phyloP scores from a whole-genome alignment of 2,329 filamentous ascomycete species.

The Falciphora oryzae region DNA sequence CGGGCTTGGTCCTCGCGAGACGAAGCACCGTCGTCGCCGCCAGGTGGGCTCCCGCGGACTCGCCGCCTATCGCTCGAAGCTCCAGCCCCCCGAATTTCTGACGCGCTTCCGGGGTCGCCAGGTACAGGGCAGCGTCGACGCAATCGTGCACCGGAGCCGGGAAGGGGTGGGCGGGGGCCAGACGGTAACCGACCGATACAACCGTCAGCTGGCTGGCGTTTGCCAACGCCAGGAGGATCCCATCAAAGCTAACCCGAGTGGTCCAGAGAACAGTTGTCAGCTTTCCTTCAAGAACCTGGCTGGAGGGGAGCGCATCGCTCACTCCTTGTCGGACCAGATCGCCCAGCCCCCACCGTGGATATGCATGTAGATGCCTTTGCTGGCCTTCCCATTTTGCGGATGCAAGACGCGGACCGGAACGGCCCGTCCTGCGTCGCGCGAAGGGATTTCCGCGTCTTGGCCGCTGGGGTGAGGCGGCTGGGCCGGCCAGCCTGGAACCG shows the following conservation, averaged over 20 bases:
- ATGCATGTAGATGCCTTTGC: too few relatives aligned
- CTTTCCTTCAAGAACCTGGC: too few relatives aligned
- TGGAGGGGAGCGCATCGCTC: too few relatives aligned
- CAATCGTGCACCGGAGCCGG: slow-evolving; percentile 50
- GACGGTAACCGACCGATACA: slow-evolving; percentile 52
- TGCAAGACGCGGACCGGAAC: too few relatives aligned
- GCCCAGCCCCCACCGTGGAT: too few relatives aligned
- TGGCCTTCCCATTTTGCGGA: too few relatives aligned
- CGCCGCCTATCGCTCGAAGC: slow-evolving; percentile 17
- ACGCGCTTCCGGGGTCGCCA: slow-evolving; percentile 39
- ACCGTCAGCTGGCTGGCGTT: slow-evolving; percentile 41
- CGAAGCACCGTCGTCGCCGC: slow-evolving; percentile 28
- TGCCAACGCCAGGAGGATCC: slow-evolving; percentile 42
- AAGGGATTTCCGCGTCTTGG: too few relatives aligned
- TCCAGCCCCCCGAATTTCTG: slow-evolving; percentile 33
- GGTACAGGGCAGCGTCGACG: slow-evolving; percentile 48
- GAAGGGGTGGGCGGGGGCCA: slow-evolving; percentile 55
- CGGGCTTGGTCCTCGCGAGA: slow-evolving; percentile 32
- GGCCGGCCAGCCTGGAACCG: too few relatives aligned
- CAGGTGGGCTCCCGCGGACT: neutral
- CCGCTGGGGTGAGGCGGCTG: too few relatives aligned
- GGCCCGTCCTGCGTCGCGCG: too few relatives aligned
- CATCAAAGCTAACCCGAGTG: slow-evolving; percentile 16
- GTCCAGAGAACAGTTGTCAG: too few relatives aligned
- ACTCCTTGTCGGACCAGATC: too few relatives aligned